Conservation (phyloP, 257 asterid genomes). For the Solanum sejunctum region DNA sequence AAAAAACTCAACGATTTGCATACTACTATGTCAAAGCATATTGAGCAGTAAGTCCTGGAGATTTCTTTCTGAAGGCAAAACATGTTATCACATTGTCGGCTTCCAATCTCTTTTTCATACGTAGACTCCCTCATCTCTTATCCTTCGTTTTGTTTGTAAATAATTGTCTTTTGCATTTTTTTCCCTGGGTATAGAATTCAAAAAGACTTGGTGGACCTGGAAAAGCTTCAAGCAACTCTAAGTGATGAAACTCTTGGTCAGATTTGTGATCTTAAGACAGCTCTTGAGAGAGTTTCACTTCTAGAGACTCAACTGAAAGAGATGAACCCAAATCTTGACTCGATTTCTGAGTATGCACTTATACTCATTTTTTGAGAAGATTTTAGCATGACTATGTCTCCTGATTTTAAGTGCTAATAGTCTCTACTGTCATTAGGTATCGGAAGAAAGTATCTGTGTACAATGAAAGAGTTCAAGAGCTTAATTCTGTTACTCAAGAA, state of each 20-base stretch:
- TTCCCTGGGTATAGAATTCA: constrained; percentile 46
- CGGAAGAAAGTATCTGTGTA: constrained; percentile 62
- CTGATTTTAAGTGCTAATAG: not conserved
- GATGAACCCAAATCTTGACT: constrained; percentile 94
- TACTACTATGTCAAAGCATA: constrained; percentile 54
- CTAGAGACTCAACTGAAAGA: constrained; percentile 93
- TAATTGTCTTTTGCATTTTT: not conserved
- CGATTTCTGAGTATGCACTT: constrained; percentile 73
- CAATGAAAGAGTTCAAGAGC: constrained; percentile 81
- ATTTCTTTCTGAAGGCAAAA: not conserved
- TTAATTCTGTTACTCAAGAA: constrained; percentile 64
- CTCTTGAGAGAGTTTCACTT: constrained; percentile 78
- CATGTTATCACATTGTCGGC: not conserved
- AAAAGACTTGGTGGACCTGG: constrained; percentile 80
- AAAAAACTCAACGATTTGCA: constrained; percentile 72
- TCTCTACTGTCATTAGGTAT: constrained; percentile 36
- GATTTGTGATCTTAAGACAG: constrained; percentile 49
- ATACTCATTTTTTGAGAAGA: not conserved
- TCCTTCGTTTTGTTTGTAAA: not conserved
- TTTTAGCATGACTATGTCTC: not conserved
- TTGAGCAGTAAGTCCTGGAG: constrained; percentile 70
- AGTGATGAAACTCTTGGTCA: constrained; percentile 50
- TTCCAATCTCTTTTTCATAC: not conserved
- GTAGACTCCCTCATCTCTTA: not conserved
- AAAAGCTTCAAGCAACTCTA: constrained; percentile 60